Evolutionary conservation across 2,329 filamentous ascomycete species (phyloP), one percentile per base, ranked within the genome.

Genomic region (Lecanosticta acicola): DNA sequence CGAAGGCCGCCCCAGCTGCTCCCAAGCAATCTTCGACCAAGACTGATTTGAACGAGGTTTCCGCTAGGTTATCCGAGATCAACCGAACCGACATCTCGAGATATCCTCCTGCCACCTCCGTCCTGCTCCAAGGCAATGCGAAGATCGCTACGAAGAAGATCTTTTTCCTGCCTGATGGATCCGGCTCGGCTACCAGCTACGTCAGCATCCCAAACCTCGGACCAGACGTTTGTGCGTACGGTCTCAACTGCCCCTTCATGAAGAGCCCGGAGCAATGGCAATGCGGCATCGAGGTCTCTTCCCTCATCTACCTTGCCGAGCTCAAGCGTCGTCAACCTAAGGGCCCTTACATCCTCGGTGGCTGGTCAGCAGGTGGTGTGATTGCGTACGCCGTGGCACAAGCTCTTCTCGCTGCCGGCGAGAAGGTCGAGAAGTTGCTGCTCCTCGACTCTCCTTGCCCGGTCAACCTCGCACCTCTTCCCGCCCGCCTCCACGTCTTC

Each of bases 241-340:
- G 74, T 43, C 66, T 86, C 54, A 85, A 85, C 66, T 85, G 80
- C 39, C 83, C 83, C 3, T 86, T 81, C 69, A 81, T 85, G 79
- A 84, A 80, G 68, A 78, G 74, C 1, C 82, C 83, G 0, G 75
- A 81, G 48, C 76, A 83, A 57, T 84, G 77, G 68, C 75, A 74
- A 20, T 83, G 80, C 57, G 80, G 80, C 48, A 78, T 85, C 43
- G 77, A 81, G 57, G 79, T 80, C 19, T 79, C 84, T 61, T 78
- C 81, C 4, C 67, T 74, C 54, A 76, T 82, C 60, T 85, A 83
- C 66, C 76, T 85, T 32, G 69, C 74, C 3, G 84, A 87, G 66
- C 84, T 88, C 66, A 82, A 80, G 65, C 77, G 80, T 3, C 81
- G 83, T 41, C 84, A 88, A 65, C 80, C 83, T 2, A 59, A 71